Conservation (phyloP, 2,329 filamentous ascomycete species). For the Fusarium tjaetaba region DNA sequence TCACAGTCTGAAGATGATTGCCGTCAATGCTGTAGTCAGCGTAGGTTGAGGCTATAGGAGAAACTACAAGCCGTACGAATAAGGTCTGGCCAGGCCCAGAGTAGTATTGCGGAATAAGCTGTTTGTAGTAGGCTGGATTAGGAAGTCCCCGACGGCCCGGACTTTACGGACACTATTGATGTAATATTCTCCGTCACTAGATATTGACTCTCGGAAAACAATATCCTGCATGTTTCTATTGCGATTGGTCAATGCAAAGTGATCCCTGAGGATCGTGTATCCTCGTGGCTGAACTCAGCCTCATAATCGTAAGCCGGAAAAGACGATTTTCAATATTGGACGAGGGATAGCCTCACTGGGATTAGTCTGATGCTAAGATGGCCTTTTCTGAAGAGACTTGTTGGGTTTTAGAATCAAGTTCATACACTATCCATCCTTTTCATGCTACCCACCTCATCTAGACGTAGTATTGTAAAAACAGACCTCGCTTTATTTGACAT, state of each 20-base stretch:
- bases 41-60: accelerated
- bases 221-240: accelerated
- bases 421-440: too few species aligned
- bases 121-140: not conserved
- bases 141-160: not conserved
- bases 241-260: not conserved
- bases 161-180: not conserved
- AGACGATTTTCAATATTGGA: accelerated
- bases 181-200: not conserved
- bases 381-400: too few species aligned
- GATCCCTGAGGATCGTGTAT: not conserved
- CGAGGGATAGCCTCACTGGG: not conserved
- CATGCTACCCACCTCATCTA: not conserved
- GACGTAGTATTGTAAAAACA: not conserved
- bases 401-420: accelerated
- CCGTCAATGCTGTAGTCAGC: not conserved
- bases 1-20: accelerated
- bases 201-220: not conserved
- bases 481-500: not conserved
- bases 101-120: not conserved
- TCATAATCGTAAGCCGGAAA: not conserved
- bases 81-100: not conserved
- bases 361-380: accelerated
- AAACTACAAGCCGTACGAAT: not conserved
- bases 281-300: not conserved